Evolutionary conservation across 805 yeast species (phyloP), one percentile per base, ranked within the genome.

Genomic region (Starmerella vitae): DNA sequence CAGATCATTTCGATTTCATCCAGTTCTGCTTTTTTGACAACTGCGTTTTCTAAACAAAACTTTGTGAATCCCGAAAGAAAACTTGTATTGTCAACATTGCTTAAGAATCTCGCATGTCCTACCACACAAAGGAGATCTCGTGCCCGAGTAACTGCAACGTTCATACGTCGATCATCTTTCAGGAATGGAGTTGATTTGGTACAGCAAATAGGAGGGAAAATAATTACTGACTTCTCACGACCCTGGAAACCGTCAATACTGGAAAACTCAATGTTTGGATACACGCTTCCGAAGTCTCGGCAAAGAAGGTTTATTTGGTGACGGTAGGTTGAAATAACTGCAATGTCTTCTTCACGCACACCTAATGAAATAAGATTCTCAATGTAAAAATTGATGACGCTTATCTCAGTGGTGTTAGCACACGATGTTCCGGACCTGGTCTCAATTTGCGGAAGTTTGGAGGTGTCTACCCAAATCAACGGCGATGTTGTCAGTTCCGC

Each of bases 221-320:
- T 67, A 5, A 88, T 84, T 0, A 76, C 78, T 50, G 86, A 93
- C 57, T 88, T 91, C 54, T 88, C 98, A 45, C 96, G 65, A 1
- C 98, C 98, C 62, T 88, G 98, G 53, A 88, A 91, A 1, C 96
- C 96, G 61, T 88, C 98, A 4, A 88, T 88, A 0, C 96, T 83
- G 4, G 93, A 74, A 0, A 86, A 71, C 53, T 88, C 97, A 5
- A 88, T 62, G 2, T 45, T 53, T 3, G 4, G 9, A 12, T 18
- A 17, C 10, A 15, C n/a, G 1, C 37, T 30, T 3, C 48, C 45
- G 1, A 79, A 46, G 9, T 64, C 39, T 30, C 60, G 64, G 45
- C 74, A 74, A 22, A 88, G 48, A 12, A 70, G 52, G 0, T 77
- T 57, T 0, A 85, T 93, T 54, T 88, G 98, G 0, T 94, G 93